phyloP scores from a whole-genome alignment of 2,329 filamentous ascomycete genomes.

The Diaporthe velutina region DNA sequence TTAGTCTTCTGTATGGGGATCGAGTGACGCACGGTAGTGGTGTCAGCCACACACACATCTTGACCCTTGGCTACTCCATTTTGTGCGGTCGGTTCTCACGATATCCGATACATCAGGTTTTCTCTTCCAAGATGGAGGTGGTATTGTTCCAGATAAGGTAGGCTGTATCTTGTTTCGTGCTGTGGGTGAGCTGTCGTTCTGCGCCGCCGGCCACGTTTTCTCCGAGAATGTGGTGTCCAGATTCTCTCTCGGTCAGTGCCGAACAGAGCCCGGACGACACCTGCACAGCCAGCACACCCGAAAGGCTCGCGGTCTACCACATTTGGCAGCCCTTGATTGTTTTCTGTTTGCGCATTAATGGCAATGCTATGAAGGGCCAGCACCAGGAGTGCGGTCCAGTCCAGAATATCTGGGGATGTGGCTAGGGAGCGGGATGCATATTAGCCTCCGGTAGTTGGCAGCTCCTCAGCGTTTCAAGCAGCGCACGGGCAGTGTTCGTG shows the following conservation, averaged over 20 bases:
- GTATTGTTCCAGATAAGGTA: conserved; percentile 19
- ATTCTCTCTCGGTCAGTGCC: conserved; percentile 18
- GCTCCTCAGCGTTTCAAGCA: conserved; percentile 25
- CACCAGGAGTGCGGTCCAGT: conserved; percentile 8
- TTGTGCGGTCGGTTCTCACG: conserved; percentile 17
- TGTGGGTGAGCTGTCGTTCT: conserved; percentile 3
- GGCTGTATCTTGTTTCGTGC: conserved; percentile 16
- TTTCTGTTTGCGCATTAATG: conserved; percentile 20
- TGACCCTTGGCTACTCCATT: conserved; percentile 22
- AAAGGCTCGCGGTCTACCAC: neutral
- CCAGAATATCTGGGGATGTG: conserved; percentile 11
- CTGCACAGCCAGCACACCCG: neutral
- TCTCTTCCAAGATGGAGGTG: conserved; percentile 4
- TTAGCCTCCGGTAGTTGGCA: conserved; percentile 29
- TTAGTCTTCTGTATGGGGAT: conserved; percentile 23
- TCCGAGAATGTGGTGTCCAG: conserved; percentile 5
- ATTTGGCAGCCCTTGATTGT: conserved; percentile 10
- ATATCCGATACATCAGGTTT: conserved; percentile 15
- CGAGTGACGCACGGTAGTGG: conserved; percentile 25
- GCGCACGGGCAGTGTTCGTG: conserved; percentile 29
- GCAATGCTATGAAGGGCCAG: conserved; percentile 16
- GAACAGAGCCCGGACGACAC: neutral
- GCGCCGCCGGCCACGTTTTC: neutral
- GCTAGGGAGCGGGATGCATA: conserved; percentile 17
- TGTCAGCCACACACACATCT: conserved; percentile 29